Evolutionary conservation across 139 green algal genomes (phyloP).

Genomic region (Micractinium sp.): DNA sequence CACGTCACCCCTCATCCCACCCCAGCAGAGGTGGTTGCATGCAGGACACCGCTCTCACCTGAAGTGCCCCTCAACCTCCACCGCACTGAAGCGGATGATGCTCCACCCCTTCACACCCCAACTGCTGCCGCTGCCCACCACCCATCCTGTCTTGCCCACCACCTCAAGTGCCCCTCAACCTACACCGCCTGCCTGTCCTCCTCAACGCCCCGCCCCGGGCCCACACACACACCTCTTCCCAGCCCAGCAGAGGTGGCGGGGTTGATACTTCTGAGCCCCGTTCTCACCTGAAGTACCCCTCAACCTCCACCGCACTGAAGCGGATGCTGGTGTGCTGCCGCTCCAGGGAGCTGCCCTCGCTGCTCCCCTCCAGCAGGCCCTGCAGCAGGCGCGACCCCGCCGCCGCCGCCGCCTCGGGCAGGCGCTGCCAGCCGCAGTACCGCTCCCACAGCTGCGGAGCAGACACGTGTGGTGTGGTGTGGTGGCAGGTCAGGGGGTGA

Average conservation of each 20-base stretch:
- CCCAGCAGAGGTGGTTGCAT: too few species aligned
- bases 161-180: too few species aligned
- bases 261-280: too few species aligned
- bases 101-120: too few species aligned
- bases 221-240: too few species aligned
- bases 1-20: too few species aligned
- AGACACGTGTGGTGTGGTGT: background rate
- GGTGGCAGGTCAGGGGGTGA: background rate
- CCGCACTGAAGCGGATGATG: slow-evolving; percentile 52
- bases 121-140: too few species aligned
- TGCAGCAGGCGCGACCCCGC: background rate
- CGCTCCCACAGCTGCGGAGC: slow-evolving; percentile 11
- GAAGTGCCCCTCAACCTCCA: slow-evolving; percentile 85
- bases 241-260: too few species aligned
- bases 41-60: slow-evolving; percentile 19
- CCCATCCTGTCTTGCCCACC: too few species aligned
- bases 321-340: slow-evolving; percentile 37
- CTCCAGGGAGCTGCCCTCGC: background rate
- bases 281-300: slow-evolving; percentile 75
- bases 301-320: slow-evolving; percentile 68
- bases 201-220: too few species aligned
- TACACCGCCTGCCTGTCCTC: too few species aligned
- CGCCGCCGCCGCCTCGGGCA: background rate
- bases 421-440: slow-evolving; percentile 28
- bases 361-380: background rate